Evolutionary conservation across 2,329 filamentous ascomycete genomes (phyloP), one percentile per base, ranked within the genome.

Genomic region (Neophaeococcomyces aloes): DNA sequence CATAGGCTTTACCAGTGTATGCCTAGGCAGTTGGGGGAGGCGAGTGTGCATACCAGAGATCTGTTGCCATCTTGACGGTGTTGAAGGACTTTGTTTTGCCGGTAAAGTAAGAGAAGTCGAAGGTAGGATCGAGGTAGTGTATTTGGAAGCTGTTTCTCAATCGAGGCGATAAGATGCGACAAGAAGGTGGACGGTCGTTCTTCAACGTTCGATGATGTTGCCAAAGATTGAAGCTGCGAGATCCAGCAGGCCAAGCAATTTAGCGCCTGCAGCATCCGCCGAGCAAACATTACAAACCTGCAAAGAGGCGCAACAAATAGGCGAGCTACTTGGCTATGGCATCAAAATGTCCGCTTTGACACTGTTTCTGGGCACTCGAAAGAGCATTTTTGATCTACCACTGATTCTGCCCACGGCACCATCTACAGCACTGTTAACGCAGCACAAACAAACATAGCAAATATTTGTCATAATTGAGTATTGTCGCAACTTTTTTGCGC

Each of bases 31-130:
- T 5, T 15, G 15, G 10, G 18, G n/a, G 39, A 32, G 39, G 39
- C 31, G 39, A 55, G 45, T 47, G 53, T 47, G 78, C 82, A 71
- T 76, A 91, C 85, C 85, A 91, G 65, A 82, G 76, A 73, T 88
- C 83, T 60, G 81, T 72, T 65, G 79, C 68, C 84, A 91, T 89
- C 61, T 69, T 81, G 72, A 58, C 56, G 54, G 58, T 50, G 41
- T 32, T 48, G 18, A 25, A n/a, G 15, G 17, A 23, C 25, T 38
- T 25, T 3, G 13, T 18, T 27, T 19, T 11, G 13, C 31, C 19
- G 33, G n/a, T 27, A 47, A 47, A 44, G 38, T 38, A 18, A 30
- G 35, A 34, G 23, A 39, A 37, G n/a, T 29, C 25, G 38, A 25
- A 18, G 42, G 36, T 7, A 41, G 17, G 39, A 36, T 49, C 39